Base-by-base conservation (phyloP, 495 filamentous ascomycete species). In the Usnea hakonensis region DNA sequence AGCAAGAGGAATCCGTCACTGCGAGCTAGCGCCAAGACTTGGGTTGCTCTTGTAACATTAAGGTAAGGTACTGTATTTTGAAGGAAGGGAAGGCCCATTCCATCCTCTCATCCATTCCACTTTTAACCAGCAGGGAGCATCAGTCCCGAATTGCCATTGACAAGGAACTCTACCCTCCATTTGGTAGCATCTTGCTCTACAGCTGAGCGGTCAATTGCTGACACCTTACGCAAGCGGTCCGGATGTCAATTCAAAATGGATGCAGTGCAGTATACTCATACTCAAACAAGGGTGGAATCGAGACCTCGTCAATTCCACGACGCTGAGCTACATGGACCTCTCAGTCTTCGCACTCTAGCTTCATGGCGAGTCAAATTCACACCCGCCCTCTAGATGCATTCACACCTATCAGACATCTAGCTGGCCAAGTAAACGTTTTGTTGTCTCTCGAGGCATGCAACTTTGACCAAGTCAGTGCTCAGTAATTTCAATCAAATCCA, bases 381-480 rank as follows among this genome's bases (percentile, higher is more conserved):
- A 23, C 16, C n/a, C 2, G 7, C 19, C 23, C 32, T 14, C 37
- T 13, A 32, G 32, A 40, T 43, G 19, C 28, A 3, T 37, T 7
- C 9, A 23, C 10, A 8, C 4, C 13, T 36, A 16, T 36, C n/a
- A 55, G 10, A 11, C 17, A 19, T 21, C 19, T 40, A 8, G 44
- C 21, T 38, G 17, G 19, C 41, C 26, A 13, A 62, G 44, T 8
- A 62, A 36, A 14, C 60, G 41, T 30, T 35, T 50, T 52, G 83
- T 78, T 10, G 86, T 79, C 52, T 81, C 78, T 71, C 84, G 88
- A 4, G 90, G 89, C 83, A 95, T 85, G 75, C 90, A 91, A 70
- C 83, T 86, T 11, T 46, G 4, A 32, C 58, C 23, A 48, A 21
- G 17, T 65, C 19, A 63, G 32, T 44, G 35, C 50, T 68, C 52